A percentile compares a stretch with the other conserved stretches of the same genome.
Evolutionary conservation across 1,139 yeast species (phyloP).

Genomic region (Zygosaccharomyces sapae): DNA sequence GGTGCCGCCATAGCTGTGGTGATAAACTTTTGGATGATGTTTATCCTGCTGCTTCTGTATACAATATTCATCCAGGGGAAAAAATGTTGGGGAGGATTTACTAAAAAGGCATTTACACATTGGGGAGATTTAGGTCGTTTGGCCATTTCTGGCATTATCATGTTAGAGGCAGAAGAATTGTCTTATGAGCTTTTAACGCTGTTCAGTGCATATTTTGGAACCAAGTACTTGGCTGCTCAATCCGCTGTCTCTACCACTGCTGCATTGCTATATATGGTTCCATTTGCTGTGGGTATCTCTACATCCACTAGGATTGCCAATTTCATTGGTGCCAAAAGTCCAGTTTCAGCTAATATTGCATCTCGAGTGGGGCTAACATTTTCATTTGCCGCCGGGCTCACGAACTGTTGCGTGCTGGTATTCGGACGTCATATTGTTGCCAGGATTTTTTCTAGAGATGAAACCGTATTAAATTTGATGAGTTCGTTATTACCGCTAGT

Average conservation of each 20-base stretch:
- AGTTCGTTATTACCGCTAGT: slow-evolving; percentile 65
- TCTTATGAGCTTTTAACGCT: slow-evolving; percentile 71
- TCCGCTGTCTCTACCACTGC: slow-evolving; percentile 81
- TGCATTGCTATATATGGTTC: slow-evolving; percentile 76
- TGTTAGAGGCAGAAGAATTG: slow-evolving; percentile 70
- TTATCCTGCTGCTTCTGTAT: slow-evolving; percentile 49
- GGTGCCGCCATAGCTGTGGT: slow-evolving; percentile 76
- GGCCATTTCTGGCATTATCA: slow-evolving; percentile 69
- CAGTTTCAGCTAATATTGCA: slow-evolving; percentile 59
- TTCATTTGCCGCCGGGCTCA: slow-evolving; percentile 54
- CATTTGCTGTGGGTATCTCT: slow-evolving; percentile 86
- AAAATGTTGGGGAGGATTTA: slow-evolving; percentile 70
- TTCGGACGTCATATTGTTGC: slow-evolving; percentile 58
- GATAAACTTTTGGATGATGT: slow-evolving; percentile 68
- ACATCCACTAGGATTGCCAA: slow-evolving; percentile 84
- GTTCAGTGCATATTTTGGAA: slow-evolving; percentile 76
- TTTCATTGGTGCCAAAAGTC: slow-evolving; percentile 75
- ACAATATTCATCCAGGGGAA: slow-evolving; percentile 57
- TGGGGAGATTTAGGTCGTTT: slow-evolving; percentile 58
- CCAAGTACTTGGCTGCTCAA: slow-evolving; percentile 80
- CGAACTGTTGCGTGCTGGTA: slow-evolving; percentile 53
- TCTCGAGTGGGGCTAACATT: slow-evolving; percentile 57
- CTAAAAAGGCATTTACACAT: slow-evolving; percentile 47
- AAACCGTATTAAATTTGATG: slow-evolving; percentile 51
- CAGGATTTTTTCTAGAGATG: slow-evolving; percentile 62